These are phyloP conservation scores for Malania oleifera DNA, from an alignment of 164 flowering plant genomes.

Conservation along the genomic window DNA sequence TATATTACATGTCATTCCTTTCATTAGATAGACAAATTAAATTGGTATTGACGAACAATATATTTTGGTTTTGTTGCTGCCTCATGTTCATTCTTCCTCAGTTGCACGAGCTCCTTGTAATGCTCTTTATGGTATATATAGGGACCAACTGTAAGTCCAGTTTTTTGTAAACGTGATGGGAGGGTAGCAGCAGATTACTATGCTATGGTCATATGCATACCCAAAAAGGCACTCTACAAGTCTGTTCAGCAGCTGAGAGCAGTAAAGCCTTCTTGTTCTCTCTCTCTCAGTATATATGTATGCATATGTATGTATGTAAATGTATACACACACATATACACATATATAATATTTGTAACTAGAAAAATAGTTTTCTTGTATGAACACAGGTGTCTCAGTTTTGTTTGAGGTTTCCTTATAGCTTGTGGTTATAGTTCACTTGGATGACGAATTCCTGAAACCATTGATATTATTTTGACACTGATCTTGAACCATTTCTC, in stretches of 20 bases:
- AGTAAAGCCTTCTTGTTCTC: slow-evolving; percentile 36
- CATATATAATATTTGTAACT: no score
- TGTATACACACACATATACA: no score
- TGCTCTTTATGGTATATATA: slow-evolving; percentile 17
- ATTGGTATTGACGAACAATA: background rate
- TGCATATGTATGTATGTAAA: no score
- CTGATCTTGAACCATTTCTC: no score
- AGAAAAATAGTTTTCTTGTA: no score
- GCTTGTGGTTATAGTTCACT: no score
- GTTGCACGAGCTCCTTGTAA: background rate
- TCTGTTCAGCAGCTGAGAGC: slow-evolving; percentile 86
- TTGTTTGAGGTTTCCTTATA: no score
- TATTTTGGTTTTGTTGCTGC: background rate
- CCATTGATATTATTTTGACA: no score
- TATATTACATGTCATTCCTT: background rate
- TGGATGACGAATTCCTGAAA: no score
- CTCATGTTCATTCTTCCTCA: background rate
- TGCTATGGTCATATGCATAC: slow-evolving; percentile 87
- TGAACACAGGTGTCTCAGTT: no score
- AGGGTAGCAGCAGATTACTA: slow-evolving; percentile 53
- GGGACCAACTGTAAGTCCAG: slow-evolving; percentile 98
- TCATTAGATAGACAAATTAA: no score
- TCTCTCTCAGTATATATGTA: background rate
- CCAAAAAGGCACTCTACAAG: slow-evolving; percentile 78
- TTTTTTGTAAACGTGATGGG: slow-evolving; percentile 71